These are phyloP conservation scores for Scutellaria galericulata DNA, from an alignment of 257 asterid species.

Conservation along the genomic window DNA sequence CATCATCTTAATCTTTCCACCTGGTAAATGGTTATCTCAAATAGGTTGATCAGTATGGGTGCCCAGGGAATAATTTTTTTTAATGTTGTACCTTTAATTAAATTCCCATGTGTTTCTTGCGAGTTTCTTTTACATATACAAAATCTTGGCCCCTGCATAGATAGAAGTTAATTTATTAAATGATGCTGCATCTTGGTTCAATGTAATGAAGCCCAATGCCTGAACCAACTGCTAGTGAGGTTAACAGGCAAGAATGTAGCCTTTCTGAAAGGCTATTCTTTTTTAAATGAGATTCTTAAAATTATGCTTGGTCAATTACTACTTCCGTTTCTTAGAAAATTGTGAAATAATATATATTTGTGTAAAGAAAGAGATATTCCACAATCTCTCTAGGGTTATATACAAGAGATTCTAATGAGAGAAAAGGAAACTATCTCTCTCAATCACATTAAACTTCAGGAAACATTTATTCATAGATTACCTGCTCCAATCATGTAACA, in stretches of 20 bases:
- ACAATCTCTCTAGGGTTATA: too few relatives aligned
- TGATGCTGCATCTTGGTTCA: slow-evolving; percentile 11
- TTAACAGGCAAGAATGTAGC: neutral
- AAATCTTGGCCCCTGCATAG: neutral
- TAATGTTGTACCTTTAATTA: neutral
- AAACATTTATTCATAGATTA: too few relatives aligned
- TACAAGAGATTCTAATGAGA: too few relatives aligned
- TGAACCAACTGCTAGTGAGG: neutral
- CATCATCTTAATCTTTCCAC: neutral
- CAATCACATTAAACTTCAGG: too few relatives aligned
- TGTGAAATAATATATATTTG: too few relatives aligned
- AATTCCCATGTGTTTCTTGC: neutral
- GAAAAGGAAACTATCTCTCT: too few relatives aligned
- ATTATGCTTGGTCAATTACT: too few relatives aligned
- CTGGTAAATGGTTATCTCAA: neutral
- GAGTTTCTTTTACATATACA: slow-evolving; percentile 8
- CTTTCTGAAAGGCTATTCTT: neutral
- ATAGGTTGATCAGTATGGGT: slow-evolving; percentile 11
- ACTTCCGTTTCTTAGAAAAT: too few relatives aligned
- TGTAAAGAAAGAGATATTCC: too few relatives aligned
- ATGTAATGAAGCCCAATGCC: neutral
- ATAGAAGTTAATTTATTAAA: slow-evolving; percentile 8
- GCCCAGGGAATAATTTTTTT: neutral
- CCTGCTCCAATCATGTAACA: too few relatives aligned
- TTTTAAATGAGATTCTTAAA: too few relatives aligned